Percentiles rank a stretch among this genome's conserved stretches.
These are phyloP conservation scores for Cystobasidiaceae sp. DNA, from an alignment of 1,284 basidiomycete genomes.

Conservation along the genomic window DNA sequence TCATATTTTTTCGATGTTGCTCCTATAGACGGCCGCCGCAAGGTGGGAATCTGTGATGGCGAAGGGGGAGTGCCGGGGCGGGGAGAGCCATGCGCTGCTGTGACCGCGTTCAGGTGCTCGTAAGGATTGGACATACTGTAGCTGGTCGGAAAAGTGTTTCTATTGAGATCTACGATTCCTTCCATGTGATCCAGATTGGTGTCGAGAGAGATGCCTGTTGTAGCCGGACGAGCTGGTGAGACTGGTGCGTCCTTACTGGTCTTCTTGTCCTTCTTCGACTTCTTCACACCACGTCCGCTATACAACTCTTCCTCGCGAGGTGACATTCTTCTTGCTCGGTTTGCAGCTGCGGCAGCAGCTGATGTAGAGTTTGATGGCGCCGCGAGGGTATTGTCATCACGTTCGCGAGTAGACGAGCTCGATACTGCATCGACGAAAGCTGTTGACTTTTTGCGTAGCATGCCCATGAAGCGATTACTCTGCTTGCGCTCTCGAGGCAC, in stretches of 20 bases:
- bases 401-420: background rate
- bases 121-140: slow-evolving; percentile 22
- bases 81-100: slow-evolving; percentile 3
- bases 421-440: slow-evolving; percentile 18
- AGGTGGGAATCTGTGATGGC: slow-evolving; percentile 14
- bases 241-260: slow-evolving; percentile 5
- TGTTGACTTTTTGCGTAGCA: slow-evolving; percentile 24
- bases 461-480: slow-evolving; percentile 29
- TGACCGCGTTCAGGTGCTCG: slow-evolving; percentile 27
- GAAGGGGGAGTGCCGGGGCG: slow-evolving; percentile 16
- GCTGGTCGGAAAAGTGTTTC: background rate
- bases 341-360: background rate
- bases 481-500: slow-evolving; percentile 10
- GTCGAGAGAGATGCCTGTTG: slow-evolving; percentile 56
- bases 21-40: background rate
- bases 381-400: background rate
- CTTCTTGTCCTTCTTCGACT: slow-evolving; percentile 25
- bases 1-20: slow-evolving; percentile 9
- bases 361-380: background rate
- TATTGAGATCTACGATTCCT: slow-evolving; percentile 63
- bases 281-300: background rate
- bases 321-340: background rate
- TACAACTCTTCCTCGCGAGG: slow-evolving; percentile 13
- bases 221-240: background rate
- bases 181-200: slow-evolving; percentile 75